These are phyloP conservation scores for Dictyostelium intermedium DNA, from an alignment of 78 protist genomes.

Conservation along the genomic window DNA sequence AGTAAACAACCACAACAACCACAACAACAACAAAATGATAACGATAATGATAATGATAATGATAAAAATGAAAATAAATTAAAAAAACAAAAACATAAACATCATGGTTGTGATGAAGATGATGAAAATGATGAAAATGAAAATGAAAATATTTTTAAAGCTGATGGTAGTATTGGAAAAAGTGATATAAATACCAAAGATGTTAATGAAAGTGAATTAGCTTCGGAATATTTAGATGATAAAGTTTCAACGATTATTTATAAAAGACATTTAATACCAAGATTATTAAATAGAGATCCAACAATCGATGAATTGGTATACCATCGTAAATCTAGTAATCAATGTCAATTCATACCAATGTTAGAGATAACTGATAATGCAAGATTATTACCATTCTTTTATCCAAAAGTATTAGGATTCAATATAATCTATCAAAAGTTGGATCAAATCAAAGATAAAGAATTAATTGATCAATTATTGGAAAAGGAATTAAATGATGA, in stretches of 20 bases:
- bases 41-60: neutral
- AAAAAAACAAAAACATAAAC: neutral
- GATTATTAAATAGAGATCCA: conserved; percentile 40
- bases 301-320: conserved; percentile 14
- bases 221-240: conserved; percentile 40
- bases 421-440: neutral
- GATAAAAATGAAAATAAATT: neutral
- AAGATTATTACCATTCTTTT: conserved; percentile 40
- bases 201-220: conserved; percentile 4
- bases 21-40: neutral
- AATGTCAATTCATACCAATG: conserved; percentile 1
- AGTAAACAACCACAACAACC: neutral
- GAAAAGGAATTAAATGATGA: neutral
- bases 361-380: neutral
- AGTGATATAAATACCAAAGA: neutral
- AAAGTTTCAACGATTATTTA: neutral
- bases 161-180: neutral
- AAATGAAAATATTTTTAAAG: neutral
- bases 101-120: neutral
- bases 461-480: neutral
- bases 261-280: conserved; percentile 59
- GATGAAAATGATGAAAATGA: neutral
- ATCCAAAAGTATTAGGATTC: conserved; percentile 32
- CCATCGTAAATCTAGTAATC: conserved; percentile 2
- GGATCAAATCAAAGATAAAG: neutral